phyloP scores from a whole-genome alignment of 768 basidiomycete species.

The Tricholomella constricta region DNA sequence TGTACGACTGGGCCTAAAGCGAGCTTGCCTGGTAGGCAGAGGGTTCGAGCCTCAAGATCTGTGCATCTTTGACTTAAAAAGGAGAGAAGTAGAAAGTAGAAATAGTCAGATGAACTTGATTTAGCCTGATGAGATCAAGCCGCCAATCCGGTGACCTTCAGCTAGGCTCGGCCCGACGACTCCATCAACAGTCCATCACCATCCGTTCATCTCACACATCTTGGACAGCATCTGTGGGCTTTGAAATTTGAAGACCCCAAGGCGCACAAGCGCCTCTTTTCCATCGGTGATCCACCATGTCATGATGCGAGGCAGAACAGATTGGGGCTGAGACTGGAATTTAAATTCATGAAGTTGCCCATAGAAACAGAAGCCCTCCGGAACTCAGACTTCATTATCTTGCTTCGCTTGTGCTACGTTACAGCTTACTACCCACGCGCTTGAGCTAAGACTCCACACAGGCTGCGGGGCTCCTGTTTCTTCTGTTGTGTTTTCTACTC shows the following conservation, averaged over 20 bases:
- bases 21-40: too few relatives aligned
- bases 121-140: too few relatives aligned
- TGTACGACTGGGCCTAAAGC: too few relatives aligned
- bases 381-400: background rate
- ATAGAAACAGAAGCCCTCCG: slow-evolving; percentile 19
- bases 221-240: background rate
- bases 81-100: too few relatives aligned
- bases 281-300: slow-evolving; percentile 2
- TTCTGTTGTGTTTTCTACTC: too few relatives aligned
- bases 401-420: slow-evolving; percentile 1
- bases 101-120: too few relatives aligned
- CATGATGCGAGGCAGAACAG: slow-evolving; percentile 12
- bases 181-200: slow-evolving; percentile 2
- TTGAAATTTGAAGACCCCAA: slow-evolving; percentile 1
- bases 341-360: slow-evolving; percentile 14
- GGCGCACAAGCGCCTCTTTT: slow-evolving; percentile 12
- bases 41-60: too few relatives aligned
- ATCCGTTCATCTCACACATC: slow-evolving; percentile 1
- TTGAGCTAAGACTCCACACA: slow-evolving; percentile 4
- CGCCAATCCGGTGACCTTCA: background rate
- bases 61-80: too few relatives aligned
- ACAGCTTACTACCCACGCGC: background rate
- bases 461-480: slow-evolving; percentile 1
- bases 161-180: slow-evolving; percentile 1
- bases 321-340: slow-evolving; percentile 10